phyloP scores from a whole-genome alignment of 2,329 filamentous ascomycete species.

The Arthrobotrys sphaeroides region DNA sequence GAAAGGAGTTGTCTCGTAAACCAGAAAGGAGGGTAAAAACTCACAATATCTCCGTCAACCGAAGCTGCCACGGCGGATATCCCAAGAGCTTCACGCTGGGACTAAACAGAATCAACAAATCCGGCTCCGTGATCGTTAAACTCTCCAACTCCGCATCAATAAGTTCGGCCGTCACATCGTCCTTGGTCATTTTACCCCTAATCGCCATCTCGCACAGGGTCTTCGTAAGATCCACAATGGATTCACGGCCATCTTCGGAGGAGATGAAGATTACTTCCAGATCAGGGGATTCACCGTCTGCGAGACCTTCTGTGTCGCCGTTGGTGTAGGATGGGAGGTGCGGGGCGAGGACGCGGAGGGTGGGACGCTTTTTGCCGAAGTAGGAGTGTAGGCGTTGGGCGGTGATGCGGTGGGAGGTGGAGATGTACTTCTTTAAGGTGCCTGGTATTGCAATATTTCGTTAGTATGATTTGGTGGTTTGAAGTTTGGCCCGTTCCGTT shows the following conservation, averaged over 20 bases:
- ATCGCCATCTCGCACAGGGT: conserved; percentile 96
- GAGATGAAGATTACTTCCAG: conserved; percentile 80
- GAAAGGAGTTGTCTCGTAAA: no score
- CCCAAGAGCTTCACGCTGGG: conserved; percentile 84
- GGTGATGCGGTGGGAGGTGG: conserved; percentile 82
- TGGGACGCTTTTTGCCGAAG: conserved; percentile 79
- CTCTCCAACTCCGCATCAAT: conserved; percentile 83
- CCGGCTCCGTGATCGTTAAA: conserved; percentile 82
- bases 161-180: conserved; percentile 84
- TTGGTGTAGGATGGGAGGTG: conserved; percentile 68
- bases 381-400: conserved; percentile 83
- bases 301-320: conserved; percentile 55
- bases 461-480: conserved; percentile 52
- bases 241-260: conserved; percentile 87
- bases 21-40: conserved; percentile 12
- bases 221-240: conserved; percentile 92
- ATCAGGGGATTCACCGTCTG: conserved; percentile 54
- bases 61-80: conserved; percentile 95
- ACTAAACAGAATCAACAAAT: conserved; percentile 86
- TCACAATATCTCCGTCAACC: conserved; percentile 88
- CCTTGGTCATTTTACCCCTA: conserved; percentile 78
- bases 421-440: conserved; percentile 85
- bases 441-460: conserved; percentile 68
- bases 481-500: not conserved
- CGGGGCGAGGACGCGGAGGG: conserved; percentile 76